Evolutionary conservation across 2,329 filamentous ascomycete species (phyloP).

Genomic region (Pleomassaria siparia): DNA sequence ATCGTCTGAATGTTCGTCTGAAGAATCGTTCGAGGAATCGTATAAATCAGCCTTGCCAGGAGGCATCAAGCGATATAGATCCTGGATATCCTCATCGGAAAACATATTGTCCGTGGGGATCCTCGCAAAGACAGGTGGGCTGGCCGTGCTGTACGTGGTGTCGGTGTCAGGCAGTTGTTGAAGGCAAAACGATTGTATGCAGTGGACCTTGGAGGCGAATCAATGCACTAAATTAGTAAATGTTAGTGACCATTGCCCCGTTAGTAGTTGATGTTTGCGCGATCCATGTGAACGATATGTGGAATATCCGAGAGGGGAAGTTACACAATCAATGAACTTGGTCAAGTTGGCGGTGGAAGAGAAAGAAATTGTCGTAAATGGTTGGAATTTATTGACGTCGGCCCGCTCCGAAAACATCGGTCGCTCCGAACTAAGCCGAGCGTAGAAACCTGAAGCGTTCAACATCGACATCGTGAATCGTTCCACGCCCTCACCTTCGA

Average conservation of each 20-base stretch:
- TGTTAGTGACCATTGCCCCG: background rate
- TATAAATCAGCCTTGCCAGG: constrained; percentile 16
- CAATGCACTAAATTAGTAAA: background rate
- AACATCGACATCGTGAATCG: constrained; percentile 10
- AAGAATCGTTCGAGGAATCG: no score
- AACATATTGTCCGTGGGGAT: constrained; percentile 27
- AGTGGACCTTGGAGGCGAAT: background rate
- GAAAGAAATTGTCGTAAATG: background rate
- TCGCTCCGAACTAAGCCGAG: background rate
- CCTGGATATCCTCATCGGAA: constrained; percentile 32
- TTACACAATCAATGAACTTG: background rate
- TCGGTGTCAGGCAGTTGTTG: background rate
- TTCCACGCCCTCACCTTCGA: constrained; percentile 11
- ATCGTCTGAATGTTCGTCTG: constrained; percentile 1
- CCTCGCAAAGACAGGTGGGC: background rate
- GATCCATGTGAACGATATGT: background rate
- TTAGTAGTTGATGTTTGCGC: background rate
- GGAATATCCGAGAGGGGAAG: background rate
- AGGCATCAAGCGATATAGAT: constrained; percentile 27
- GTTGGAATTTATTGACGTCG: background rate
- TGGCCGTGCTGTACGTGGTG: background rate
- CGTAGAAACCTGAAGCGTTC: background rate
- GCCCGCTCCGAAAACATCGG: background rate
- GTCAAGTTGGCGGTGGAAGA: background rate
- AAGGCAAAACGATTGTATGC: background rate